Conservation (phyloP, 305 asterid species). For the Solanum hybrid region DNA sequence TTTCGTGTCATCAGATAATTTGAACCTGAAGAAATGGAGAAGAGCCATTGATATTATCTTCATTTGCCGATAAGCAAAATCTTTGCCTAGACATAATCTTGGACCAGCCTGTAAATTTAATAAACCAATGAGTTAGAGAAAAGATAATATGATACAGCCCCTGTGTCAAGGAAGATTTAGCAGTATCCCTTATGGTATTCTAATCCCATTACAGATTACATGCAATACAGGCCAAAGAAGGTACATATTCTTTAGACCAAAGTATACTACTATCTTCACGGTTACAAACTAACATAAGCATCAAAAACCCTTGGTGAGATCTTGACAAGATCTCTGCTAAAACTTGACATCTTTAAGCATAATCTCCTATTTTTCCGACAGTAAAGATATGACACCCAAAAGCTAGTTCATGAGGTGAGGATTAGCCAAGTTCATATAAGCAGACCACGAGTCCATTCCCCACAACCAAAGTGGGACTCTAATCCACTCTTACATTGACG, state of each 20-base stretch:
- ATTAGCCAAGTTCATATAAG: background rate
- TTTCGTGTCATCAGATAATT: slow-evolving; percentile 27
- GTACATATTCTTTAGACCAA: background rate
- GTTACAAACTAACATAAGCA: background rate
- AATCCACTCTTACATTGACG: background rate
- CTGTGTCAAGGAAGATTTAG: slow-evolving; percentile 10
- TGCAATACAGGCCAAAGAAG: background rate
- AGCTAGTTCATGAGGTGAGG: background rate
- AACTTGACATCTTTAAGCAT: background rate
- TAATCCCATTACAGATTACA: background rate
- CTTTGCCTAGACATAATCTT: slow-evolving; percentile 53
- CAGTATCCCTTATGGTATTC: background rate
- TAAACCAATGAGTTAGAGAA: background rate
- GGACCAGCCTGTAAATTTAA: slow-evolving; percentile 56
- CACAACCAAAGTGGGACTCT: background rate
- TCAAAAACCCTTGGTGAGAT: background rate
- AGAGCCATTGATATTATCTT: slow-evolving; percentile 51
- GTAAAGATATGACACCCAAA: background rate
- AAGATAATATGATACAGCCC: background rate
- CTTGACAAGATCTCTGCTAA: background rate
- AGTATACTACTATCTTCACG: background rate
- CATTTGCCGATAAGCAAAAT: slow-evolving; percentile 71
- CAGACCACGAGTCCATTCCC: background rate
- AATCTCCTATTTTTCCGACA: background rate
- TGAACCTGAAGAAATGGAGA: slow-evolving; percentile 45